Conservation (phyloP, 2,329 filamentous ascomycete genomes). For the Fusarium vanettenii region DNA sequence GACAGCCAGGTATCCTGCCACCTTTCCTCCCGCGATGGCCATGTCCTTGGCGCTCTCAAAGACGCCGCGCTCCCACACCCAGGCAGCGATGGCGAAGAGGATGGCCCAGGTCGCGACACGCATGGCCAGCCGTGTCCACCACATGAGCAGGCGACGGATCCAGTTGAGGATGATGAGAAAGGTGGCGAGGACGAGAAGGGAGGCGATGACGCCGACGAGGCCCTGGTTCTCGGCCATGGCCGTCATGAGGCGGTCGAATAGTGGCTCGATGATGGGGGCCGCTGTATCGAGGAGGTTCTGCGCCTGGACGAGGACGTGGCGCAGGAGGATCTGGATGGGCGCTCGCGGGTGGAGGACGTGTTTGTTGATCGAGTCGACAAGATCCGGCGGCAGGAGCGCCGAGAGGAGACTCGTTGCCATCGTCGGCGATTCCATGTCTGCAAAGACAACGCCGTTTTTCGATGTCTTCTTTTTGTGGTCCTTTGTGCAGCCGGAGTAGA, state of each 20-base stretch:
- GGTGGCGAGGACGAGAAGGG: slow-evolving; percentile 56
- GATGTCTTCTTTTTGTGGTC: background rate
- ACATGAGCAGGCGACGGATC: slow-evolving; percentile 78
- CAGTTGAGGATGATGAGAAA: slow-evolving; percentile 77
- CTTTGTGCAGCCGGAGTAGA: background rate
- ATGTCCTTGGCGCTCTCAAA: slow-evolving; percentile 73
- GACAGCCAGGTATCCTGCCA: slow-evolving; percentile 60
- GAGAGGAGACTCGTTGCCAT: slow-evolving; percentile 51
- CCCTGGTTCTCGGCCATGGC: slow-evolving; percentile 51
- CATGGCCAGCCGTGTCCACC: slow-evolving; percentile 77
- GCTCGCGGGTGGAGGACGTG: slow-evolving; percentile 61
- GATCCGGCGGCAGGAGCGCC: slow-evolving; percentile 58
- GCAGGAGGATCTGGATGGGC: slow-evolving; percentile 56
- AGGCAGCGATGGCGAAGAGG: slow-evolving; percentile 64
- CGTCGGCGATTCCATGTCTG: slow-evolving; percentile 46
- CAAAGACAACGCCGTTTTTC: background rate
- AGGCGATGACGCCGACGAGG: slow-evolving; percentile 46
- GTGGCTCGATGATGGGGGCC: slow-evolving; percentile 56
- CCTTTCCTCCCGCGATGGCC: slow-evolving; percentile 54
- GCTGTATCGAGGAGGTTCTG: slow-evolving; percentile 47
- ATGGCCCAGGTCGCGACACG: slow-evolving; percentile 73
- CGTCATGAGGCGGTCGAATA: slow-evolving; percentile 53
- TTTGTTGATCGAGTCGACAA: slow-evolving; percentile 56
- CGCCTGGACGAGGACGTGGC: slow-evolving; percentile 47
- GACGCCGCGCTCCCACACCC: slow-evolving; percentile 73